These are phyloP conservation scores for Coniochaeta sp. DNA, from an alignment of 2,329 filamentous ascomycete genomes.

Conservation along the genomic window DNA sequence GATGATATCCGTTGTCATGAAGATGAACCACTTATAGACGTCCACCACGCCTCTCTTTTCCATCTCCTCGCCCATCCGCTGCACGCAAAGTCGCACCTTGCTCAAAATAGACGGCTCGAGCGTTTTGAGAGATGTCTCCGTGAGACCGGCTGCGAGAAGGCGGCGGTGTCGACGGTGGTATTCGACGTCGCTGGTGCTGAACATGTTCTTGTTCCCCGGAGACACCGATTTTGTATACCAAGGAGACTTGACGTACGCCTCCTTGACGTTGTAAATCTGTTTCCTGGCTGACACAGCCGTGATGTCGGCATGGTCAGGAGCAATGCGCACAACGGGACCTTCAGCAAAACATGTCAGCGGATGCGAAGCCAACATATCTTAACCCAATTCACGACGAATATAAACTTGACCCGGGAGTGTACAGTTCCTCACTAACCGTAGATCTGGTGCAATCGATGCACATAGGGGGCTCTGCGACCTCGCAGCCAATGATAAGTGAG, in stretches of 20 bases:
- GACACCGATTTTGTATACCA: neutral
- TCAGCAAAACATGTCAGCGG: neutral
- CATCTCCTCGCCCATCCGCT: slow-evolving; percentile 8
- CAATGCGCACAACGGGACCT: slow-evolving; percentile 12
- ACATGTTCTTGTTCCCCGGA: slow-evolving; percentile 4
- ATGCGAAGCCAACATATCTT: neutral
- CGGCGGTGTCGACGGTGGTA: slow-evolving; percentile 8
- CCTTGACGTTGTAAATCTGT: neutral
- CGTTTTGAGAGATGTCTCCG: slow-evolving; percentile 8
- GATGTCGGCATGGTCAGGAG: slow-evolving; percentile 9
- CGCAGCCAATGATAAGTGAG: slow-evolving; percentile 3
- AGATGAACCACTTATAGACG: slow-evolving; percentile 35
- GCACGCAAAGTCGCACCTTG: slow-evolving; percentile 7
- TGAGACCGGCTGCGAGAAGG: slow-evolving; percentile 8
- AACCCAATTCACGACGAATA: neutral
- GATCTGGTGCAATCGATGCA: neutral
- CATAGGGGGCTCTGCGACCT: neutral
- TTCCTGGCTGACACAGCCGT: slow-evolving; percentile 7
- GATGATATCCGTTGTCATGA: slow-evolving; percentile 37
- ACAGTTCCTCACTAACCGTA: neutral
- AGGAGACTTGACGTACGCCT: neutral
- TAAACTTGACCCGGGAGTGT: neutral
- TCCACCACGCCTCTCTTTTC: slow-evolving; percentile 21
- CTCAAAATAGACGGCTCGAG: slow-evolving; percentile 7
- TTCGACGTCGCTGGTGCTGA: slow-evolving; percentile 8